Base-by-base conservation (phyloP, 345 rosid genomes). In the Acer yangbiense region DNA sequence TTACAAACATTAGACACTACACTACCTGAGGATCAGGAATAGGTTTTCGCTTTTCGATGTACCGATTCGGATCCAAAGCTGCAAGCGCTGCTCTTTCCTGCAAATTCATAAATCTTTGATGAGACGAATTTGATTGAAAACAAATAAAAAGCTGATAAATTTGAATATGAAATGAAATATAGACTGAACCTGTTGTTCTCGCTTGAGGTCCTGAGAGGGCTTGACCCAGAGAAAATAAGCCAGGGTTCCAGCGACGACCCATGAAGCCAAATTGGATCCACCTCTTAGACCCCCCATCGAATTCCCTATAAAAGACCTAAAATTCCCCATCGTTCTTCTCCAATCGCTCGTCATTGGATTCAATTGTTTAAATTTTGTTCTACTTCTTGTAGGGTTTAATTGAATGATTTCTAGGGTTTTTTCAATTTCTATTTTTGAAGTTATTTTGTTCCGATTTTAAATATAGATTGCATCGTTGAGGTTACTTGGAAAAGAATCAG, bases 171-270 rank as follows among this genome's bases (percentile, higher is more conserved):
- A 67, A 0, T 8, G 27, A 41, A 6, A 7, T 8, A 35, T 1
- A 73, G 75, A 75, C 46, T 11, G 7, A 35, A 93, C 99, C 93
- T 92, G 76, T 82, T 93, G 99, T 65, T 93, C 88, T 68, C 89
- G 90, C 81, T 83, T 86, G 76, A 95, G 97, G 77, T 94, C 99
- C 10, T 88, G 98, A 64, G 97, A 80, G 27, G 99, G 99, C 82
- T 92, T 94, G 71, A 96, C 83, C 98, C 99, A 96, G 64, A 96
- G 94, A 82, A 81, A 91, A 79, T 94, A 96, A 2, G 99, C 99
- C 25, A 96, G 84, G 58, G 97, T 90, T 69, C 99, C 97, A 1
- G 98, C 98, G 32, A 96, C 97, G 25, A 84, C 79, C 98, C 99
- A 96, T 10, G 99, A 94, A 41, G 98, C 98, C 5, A 92, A 69